Percentiles rank a stretch among this genome's conserved stretches.
phyloP scores from a whole-genome alignment of 768 basidiomycete species.

The Coprinopsis cinerea region DNA sequence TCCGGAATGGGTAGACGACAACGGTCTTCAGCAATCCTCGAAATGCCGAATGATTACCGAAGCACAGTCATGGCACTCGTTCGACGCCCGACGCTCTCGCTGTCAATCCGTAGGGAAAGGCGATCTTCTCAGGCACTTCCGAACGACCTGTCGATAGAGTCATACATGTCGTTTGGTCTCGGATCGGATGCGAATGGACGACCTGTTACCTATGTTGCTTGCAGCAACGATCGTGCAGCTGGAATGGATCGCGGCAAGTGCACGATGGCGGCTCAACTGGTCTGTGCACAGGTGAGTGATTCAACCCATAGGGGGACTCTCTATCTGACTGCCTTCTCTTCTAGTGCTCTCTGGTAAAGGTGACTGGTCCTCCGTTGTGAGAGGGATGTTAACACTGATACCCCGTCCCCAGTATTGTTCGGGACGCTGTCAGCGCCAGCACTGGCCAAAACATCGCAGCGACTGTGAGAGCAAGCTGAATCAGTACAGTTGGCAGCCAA shows the following conservation, averaged over 20 bases:
- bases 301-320: background rate
- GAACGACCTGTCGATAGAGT: constrained; percentile 18
- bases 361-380: background rate
- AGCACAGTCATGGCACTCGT: constrained; percentile 19
- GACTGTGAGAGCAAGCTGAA: constrained; percentile 28
- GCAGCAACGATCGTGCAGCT: constrained; percentile 1
- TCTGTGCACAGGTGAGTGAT: constrained; percentile 1
- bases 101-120: constrained; percentile 4
- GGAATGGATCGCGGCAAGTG: background rate
- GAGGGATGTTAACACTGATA: background rate
- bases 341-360: constrained; percentile 3
- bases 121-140: no score
- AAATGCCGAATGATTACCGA: constrained; percentile 13
- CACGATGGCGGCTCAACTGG: background rate
- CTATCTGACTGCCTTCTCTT: background rate
- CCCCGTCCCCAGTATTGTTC: constrained; percentile 26
- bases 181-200: constrained; percentile 17
- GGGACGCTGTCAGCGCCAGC: constrained; percentile 28
- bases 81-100: constrained; percentile 15
- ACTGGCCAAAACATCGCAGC: constrained; percentile 29
- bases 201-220: background rate
- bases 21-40: background rate
- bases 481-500: constrained; percentile 26
- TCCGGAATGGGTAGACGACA: background rate
- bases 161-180: constrained; percentile 24